Conservation (phyloP, 2,329 filamentous ascomycete genomes). For the Aspergillus flavus region DNA sequence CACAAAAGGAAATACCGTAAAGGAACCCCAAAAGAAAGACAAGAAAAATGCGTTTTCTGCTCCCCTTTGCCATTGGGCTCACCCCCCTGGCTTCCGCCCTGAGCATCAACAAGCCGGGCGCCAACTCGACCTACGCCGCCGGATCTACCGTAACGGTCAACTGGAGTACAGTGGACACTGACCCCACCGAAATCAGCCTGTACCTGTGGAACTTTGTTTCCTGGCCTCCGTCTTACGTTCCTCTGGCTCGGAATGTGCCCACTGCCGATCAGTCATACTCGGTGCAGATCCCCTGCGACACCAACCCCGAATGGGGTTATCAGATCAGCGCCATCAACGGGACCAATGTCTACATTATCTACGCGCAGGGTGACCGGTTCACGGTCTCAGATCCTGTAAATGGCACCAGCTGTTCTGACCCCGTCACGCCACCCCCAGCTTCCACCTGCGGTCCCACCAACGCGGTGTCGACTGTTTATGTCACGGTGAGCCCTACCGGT, state of each 20-base stretch:
- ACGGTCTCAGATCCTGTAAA: constrained; percentile 25
- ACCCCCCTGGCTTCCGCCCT: constrained; percentile 25
- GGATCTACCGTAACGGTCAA: constrained; percentile 38
- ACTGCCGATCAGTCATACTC: constrained; percentile 33
- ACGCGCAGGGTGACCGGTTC: constrained; percentile 47
- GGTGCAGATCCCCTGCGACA: constrained; percentile 45
- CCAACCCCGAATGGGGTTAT: constrained; percentile 41
- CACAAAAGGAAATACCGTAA: background rate
- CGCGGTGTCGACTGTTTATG: constrained; percentile 25
- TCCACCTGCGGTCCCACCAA: constrained; percentile 16
- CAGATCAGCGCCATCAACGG: constrained; percentile 52
- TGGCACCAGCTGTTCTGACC: constrained; percentile 31
- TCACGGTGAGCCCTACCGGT: constrained; percentile 27
- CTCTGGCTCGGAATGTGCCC: constrained; percentile 40
- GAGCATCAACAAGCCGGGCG: constrained; percentile 30
- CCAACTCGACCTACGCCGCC: constrained; percentile 42
- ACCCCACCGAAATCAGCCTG: constrained; percentile 44
- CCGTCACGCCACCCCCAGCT: constrained; percentile 19
- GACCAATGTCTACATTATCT: constrained; percentile 50
- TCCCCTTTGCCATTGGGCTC: constrained; percentile 17
- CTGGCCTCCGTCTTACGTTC: constrained; percentile 46
- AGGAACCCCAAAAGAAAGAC: background rate
- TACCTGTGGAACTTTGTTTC: constrained; percentile 51
- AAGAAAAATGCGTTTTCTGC: constrained; percentile 8
- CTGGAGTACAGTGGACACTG: constrained; percentile 47